Evolutionary conservation across 2,329 filamentous ascomycete species (phyloP), one percentile per base, ranked within the genome.

Genomic region (Alternaria sp.): DNA sequence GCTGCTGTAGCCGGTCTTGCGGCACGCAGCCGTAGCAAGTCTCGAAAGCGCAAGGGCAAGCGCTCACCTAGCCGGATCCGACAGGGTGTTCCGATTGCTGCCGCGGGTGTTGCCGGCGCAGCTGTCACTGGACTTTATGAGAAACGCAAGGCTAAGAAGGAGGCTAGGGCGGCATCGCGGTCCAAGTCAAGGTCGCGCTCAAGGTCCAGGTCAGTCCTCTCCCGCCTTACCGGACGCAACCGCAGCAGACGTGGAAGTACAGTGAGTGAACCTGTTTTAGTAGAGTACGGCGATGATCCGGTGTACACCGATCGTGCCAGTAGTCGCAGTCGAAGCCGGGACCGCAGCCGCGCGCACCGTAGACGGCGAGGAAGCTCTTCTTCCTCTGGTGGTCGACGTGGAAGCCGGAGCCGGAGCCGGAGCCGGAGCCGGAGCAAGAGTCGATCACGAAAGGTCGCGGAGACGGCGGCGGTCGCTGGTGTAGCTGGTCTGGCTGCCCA

Each of bases 211-310:
- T 81, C 79, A 71, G 77, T 79, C 74, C 77, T 73, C 67, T 83
- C 81, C 61, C 77, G 81, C 83, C 69, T 73, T 32, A 73, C 67
- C 55, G 71, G 71, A 57, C 71, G 70, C 47, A 73, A 62, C 67
- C 71, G 69, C 61, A 70, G 82, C 73, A 74, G 79, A 77, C 76
- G 77, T 63, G 75, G 79, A 68, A 80, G 76, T 75, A 74, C 83
- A 72, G 77, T 80, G 66, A 82, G 81, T 79, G 81, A 84, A 72
- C 80, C 81, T 72, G 84, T 82, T 63, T 79, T 90, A 77, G 88
- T 90, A 79, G 88, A 89, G 75, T 90, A 90, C 76, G 88, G 88
- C 67, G 83, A 85, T 73, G 85, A 87, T 73, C 88, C 88, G 8
- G 86, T 90, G 58, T 84, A 87, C 69, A 85, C 86, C 70, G 86